Evolutionary conservation across 106 monocot species (phyloP), one percentile per base, ranked within the genome.

Genomic region (Phalaenopsis equestris): DNA sequence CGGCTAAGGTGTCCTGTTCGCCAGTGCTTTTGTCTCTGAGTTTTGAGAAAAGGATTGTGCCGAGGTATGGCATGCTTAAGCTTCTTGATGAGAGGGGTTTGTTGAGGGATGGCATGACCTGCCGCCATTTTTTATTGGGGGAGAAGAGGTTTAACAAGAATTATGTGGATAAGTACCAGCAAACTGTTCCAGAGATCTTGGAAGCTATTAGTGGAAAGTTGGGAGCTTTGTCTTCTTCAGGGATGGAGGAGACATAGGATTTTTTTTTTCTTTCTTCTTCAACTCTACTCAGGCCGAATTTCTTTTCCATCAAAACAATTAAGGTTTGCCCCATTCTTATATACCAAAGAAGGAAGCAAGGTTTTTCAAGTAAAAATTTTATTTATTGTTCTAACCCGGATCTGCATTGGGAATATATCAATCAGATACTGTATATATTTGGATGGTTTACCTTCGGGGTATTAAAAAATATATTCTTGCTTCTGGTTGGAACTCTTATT

Each of bases 31-130:
- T 89, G 2, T 82, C 84, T 18, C 48, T 75, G 7, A 82, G 84
- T 37, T 82, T 82, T 21, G 82, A 82, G 79, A 86, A 82, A 55
- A 89, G 80, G 55, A 74, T 89, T 3, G 19, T 81, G 3, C 86
- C 84, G 5, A 79, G 89, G 80, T 86, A 18, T 42, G 23, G 36
- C 21, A 82, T 86, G 12, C 18, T 82, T 15, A 42, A 65, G 6
- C 15, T 78, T 38, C 75, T 86, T 45, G 37, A 47, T 5, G 49
- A 38, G 24, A 81, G 73, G 75, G 81, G 83, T 9, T 18, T 83
- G 58, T 17, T 75, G 4, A 39, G 55, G 15, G 47, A 75, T 6
- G 42, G 57, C 4, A 24, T 73, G 5, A 77, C 42, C 16, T 46
- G 81, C 8, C 21, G 17, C 43, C 77, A 79, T 6, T 41, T 89